These are phyloP conservation scores for Nicotiana attenuata DNA, from an alignment of 257 asterid genomes.

Conservation along the genomic window DNA sequence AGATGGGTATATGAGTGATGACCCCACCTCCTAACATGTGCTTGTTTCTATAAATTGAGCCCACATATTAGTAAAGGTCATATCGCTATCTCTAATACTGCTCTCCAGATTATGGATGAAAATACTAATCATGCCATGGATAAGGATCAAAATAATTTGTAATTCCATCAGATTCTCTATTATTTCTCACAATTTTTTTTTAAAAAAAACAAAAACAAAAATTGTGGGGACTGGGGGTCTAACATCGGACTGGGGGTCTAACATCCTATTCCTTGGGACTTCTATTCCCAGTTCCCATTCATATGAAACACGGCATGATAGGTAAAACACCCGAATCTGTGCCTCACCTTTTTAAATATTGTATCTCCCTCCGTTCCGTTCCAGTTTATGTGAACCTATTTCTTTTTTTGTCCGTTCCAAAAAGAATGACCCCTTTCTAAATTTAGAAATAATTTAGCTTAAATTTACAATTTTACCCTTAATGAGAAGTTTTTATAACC, in stretches of 20 bases:
- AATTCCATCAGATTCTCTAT: not conserved
- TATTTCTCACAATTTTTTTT: not conserved
- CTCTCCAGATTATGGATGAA: not conserved
- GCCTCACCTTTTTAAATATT: not conserved
- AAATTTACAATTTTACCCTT: too few species aligned
- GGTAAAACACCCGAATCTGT: not conserved
- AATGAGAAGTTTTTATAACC: too few species aligned
- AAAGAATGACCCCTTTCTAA: too few species aligned
- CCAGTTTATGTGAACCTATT: too few species aligned
- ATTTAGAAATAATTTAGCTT: too few species aligned
- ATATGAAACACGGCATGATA: not conserved
- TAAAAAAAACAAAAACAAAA: not conserved
- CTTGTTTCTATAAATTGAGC: not conserved
- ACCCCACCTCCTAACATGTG: conserved; percentile 6
- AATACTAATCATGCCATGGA: not conserved
- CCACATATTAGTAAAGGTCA: not conserved
- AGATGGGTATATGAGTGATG: not conserved
- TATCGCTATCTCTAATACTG: not conserved
- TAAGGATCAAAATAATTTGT: not conserved
- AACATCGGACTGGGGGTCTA: too few species aligned
- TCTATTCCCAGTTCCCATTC: not conserved
- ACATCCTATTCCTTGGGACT: not conserved
- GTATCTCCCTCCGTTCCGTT: too few species aligned
- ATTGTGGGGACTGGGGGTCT: not conserved
- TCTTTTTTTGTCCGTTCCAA: too few species aligned